Conservation (phyloP, 2,329 filamentous ascomycete genomes). For the Teratosphaeria epicoccoides region DNA sequence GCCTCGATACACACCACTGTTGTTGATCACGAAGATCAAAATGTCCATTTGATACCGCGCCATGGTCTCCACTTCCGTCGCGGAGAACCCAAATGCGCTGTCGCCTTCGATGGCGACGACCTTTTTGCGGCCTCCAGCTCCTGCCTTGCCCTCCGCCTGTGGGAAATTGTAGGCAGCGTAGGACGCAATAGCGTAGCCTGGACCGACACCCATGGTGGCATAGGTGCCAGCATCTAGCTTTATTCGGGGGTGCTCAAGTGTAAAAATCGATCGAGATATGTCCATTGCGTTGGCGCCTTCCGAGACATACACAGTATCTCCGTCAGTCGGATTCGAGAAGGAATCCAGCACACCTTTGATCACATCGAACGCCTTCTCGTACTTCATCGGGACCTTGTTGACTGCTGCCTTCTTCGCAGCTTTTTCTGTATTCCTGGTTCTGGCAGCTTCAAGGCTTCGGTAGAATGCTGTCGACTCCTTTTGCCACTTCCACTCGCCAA, state of each 20-base stretch:
- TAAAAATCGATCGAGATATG: slow-evolving; percentile 46
- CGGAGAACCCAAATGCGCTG: slow-evolving; percentile 46
- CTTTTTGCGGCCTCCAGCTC: slow-evolving; percentile 34
- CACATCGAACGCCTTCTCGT: slow-evolving; percentile 41
- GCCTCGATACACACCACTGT: slow-evolving; percentile 35
- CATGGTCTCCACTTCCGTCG: slow-evolving; percentile 48
- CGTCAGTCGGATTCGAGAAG: slow-evolving; percentile 35
- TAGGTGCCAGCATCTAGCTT: slow-evolving; percentile 49
- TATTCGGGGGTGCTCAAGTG: slow-evolving; percentile 43
- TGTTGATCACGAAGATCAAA: slow-evolving; percentile 43
- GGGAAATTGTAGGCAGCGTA: slow-evolving; percentile 45
- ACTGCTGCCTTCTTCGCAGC: slow-evolving; percentile 34
- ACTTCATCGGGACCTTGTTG: slow-evolving; percentile 37
- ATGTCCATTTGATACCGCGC: slow-evolving; percentile 44
- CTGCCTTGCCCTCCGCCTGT: slow-evolving; percentile 25
- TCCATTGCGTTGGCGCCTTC: slow-evolving; percentile 54
- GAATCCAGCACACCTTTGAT: slow-evolving; percentile 41
- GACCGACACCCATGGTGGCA: slow-evolving; percentile 49
- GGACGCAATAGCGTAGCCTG: slow-evolving; percentile 48
- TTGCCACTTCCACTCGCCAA: slow-evolving; percentile 37
- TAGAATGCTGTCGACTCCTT: slow-evolving; percentile 26
- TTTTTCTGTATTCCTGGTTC: slow-evolving; percentile 38
- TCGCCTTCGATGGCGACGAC: slow-evolving; percentile 48
- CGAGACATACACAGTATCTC: slow-evolving; percentile 44
- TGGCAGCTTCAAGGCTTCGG: slow-evolving; percentile 25